These are phyloP conservation scores for Nymphaea thermarum DNA, from an alignment of 164 flowering plant species.

Conservation along the genomic window DNA sequence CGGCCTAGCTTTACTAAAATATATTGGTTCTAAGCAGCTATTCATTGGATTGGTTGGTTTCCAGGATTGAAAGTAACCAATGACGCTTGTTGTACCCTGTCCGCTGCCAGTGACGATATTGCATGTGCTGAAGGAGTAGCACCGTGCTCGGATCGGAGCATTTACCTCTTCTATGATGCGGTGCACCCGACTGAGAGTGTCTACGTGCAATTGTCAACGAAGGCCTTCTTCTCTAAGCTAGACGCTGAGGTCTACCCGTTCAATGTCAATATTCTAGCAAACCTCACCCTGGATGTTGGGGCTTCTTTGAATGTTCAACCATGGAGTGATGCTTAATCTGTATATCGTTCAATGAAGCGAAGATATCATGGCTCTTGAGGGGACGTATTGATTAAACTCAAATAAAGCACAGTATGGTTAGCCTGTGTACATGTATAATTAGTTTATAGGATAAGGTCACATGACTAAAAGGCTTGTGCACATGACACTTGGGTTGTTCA, in stretches of 20 bases:
- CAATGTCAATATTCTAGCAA: conserved; percentile 32
- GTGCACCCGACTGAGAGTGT: conserved; percentile 59
- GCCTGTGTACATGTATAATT: too few relatives aligned
- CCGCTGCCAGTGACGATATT: neutral
- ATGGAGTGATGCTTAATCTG: too few relatives aligned
- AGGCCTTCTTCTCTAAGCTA: conserved; percentile 30
- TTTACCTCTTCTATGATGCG: conserved; percentile 50
- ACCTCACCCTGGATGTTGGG: conserved; percentile 12
- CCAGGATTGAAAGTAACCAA: neutral
- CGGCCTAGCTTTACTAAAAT: too few relatives aligned
- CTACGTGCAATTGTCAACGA: conserved; percentile 28
- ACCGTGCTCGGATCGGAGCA: conserved; percentile 23
- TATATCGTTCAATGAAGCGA: too few relatives aligned
- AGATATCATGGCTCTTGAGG: too few relatives aligned
- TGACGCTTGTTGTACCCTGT: neutral
- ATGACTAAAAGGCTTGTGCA: too few relatives aligned
- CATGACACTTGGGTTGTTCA: too few relatives aligned
- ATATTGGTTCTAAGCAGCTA: too few relatives aligned
- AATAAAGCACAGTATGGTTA: too few relatives aligned
- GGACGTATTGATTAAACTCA: too few relatives aligned
- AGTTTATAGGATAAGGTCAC: too few relatives aligned
- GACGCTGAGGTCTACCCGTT: conserved; percentile 41
- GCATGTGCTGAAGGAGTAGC: conserved; percentile 13
- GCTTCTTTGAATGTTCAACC: too few relatives aligned
- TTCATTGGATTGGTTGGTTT: neutral